Conservation (phyloP, 2,329 filamentous ascomycete species). For the Sordariomycetes sp. region DNA sequence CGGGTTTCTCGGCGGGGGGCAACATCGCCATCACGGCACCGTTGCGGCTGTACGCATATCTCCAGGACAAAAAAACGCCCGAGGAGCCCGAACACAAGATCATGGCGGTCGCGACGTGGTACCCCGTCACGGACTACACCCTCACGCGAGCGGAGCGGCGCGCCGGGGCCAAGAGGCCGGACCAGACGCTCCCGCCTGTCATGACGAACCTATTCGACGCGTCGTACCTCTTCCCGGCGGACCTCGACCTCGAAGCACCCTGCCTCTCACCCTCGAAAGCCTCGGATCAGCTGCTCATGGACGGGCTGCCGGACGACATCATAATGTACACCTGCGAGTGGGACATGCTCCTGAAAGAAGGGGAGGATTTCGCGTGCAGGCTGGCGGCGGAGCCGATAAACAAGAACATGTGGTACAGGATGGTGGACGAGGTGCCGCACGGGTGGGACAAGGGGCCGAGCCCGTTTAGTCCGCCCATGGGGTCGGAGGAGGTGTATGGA, state of each 20-base stretch:
- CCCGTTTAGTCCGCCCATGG: neutral
- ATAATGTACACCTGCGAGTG: slow-evolving; percentile 50
- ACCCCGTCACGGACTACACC: slow-evolving; percentile 50
- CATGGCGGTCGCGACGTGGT: slow-evolving; percentile 42
- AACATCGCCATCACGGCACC: slow-evolving; percentile 38
- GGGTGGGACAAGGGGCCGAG: slow-evolving; percentile 4
- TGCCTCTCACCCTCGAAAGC: slow-evolving; percentile 37
- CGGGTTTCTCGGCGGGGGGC: slow-evolving; percentile 52
- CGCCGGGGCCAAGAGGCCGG: slow-evolving; percentile 35
- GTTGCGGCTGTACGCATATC: slow-evolving; percentile 21
- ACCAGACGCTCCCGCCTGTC: slow-evolving; percentile 41
- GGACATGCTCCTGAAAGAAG: slow-evolving; percentile 51
- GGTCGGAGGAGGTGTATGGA: neutral
- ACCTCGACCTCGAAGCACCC: slow-evolving; percentile 31
- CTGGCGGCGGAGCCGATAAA: neutral
- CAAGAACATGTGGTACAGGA: slow-evolving; percentile 1
- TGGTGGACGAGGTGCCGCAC: slow-evolving; percentile 1
- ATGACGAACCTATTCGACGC: slow-evolving; percentile 52
- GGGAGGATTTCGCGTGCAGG: neutral
- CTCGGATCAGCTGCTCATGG: slow-evolving; percentile 22
- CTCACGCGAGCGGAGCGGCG: slow-evolving; percentile 41
- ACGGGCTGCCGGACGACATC: slow-evolving; percentile 35
- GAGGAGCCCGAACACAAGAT: slow-evolving; percentile 23
- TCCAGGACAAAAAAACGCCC: slow-evolving; percentile 16
- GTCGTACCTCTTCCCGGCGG: slow-evolving; percentile 42